Conservation (phyloP, 257 asterid genomes). For the Oldenlandia corymbosa region DNA sequence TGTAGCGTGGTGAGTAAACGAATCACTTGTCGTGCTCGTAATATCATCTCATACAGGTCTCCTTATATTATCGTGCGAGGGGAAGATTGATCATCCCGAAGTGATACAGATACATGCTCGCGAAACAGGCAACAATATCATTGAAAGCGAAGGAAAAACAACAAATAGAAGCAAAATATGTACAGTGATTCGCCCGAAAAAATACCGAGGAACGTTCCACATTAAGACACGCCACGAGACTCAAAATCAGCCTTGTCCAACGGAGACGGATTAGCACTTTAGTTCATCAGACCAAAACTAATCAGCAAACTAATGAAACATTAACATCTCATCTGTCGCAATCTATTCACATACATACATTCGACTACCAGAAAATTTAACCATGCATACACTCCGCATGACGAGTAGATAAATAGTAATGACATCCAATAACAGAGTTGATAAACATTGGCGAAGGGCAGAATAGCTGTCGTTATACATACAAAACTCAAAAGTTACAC, state of each 20-base stretch:
- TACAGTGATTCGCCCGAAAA: background rate
- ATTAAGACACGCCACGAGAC: background rate
- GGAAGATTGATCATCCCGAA: slow-evolving; percentile 6
- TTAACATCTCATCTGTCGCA: background rate
- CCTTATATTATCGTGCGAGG: background rate
- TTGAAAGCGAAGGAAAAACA: background rate
- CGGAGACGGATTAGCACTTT: background rate
- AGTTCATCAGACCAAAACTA: background rate
- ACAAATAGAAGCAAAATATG: background rate
- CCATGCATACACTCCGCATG: background rate
- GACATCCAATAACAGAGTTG: background rate
- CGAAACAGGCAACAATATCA: background rate
- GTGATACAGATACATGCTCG: background rate
- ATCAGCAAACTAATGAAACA: background rate
- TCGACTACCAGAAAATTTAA: background rate
- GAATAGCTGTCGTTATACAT: background rate
- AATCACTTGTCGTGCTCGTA: background rate
- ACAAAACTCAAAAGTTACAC: background rate
- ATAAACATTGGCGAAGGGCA: background rate
- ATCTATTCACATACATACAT: background rate
- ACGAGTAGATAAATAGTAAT: background rate
- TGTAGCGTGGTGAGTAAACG: background rate
- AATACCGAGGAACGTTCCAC: slow-evolving; percentile 11
- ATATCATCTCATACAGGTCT: background rate
- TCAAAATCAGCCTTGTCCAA: background rate